A percentile compares a stretch with the other conserved stretches of the same genome.
These are phyloP conservation scores for Fusarium gaditjirri DNA, from an alignment of 2,329 filamentous ascomycete genomes.

Conservation along the genomic window DNA sequence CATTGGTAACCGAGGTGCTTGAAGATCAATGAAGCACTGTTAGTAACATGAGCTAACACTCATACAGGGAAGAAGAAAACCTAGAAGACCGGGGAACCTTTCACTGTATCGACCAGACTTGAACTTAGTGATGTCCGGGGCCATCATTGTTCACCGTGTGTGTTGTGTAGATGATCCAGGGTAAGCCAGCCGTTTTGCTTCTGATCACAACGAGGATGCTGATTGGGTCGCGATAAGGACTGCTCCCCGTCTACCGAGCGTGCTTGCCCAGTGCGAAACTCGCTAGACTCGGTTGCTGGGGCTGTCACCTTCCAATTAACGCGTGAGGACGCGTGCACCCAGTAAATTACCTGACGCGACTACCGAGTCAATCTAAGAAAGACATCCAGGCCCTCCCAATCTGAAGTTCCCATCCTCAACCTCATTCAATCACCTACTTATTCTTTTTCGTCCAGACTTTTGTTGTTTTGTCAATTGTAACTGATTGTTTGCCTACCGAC, in stretches of 20 bases:
- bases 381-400: not conserved
- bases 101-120: accelerated
- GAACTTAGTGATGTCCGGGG: accelerated
- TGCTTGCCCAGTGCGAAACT: constrained; percentile 5
- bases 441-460: constrained; percentile 9
- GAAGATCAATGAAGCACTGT: not conserved
- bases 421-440: not conserved
- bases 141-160: not conserved
- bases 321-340: constrained; percentile 42
- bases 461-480: constrained; percentile 2
- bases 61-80: accelerated
- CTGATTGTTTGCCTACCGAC: not conserved
- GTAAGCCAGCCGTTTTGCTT: not conserved
- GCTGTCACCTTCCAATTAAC: constrained; percentile 37
- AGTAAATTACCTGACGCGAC: constrained; percentile 32
- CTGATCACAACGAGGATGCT: not conserved
- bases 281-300: constrained; percentile 12
- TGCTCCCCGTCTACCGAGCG: not conserved
- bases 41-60: accelerated
- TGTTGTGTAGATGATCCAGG: not conserved
- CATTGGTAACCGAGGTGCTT: no score
- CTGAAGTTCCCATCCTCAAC: not conserved
- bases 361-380: constrained; percentile 3
- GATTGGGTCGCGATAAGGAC: constrained; percentile 3
- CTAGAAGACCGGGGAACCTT: not conserved